A percentile compares a stretch with the other conserved stretches of the same genome.
These are phyloP conservation scores for Cryptosporidium sp. DNA, from an alignment of 169 alveolate species.

Conservation along the genomic window DNA sequence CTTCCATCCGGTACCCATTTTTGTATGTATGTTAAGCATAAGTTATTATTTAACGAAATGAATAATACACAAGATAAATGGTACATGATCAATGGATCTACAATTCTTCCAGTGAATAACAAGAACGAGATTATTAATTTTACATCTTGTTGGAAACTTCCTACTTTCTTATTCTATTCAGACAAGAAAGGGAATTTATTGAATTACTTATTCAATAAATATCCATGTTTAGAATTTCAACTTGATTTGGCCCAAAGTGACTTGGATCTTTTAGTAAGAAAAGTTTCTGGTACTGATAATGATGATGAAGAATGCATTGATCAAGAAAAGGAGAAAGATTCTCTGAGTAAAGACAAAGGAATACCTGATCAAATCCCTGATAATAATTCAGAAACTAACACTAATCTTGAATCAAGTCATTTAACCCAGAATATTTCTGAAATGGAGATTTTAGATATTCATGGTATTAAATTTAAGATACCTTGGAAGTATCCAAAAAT, in stretches of 20 bases:
- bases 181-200: background rate
- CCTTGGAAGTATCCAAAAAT: slow-evolving; percentile 60
- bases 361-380: background rate
- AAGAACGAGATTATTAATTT: slow-evolving; percentile 31
- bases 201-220: slow-evolving; percentile 1
- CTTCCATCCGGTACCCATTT: slow-evolving; percentile 72
- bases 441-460: background rate
- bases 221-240: slow-evolving; percentile 7
- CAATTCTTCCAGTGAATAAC: slow-evolving; percentile 34
- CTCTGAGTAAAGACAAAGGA: background rate
- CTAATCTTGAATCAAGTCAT: background rate
- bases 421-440: background rate
- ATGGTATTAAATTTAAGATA: slow-evolving; percentile 4
- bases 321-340: background rate
- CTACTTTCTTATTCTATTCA: slow-evolving; percentile 29
- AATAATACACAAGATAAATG: slow-evolving; percentile 21
- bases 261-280: background rate
- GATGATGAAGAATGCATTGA: background rate
- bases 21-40: slow-evolving; percentile 54
- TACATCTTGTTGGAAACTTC: slow-evolving; percentile 40
- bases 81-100: slow-evolving; percentile 50
- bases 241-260: background rate
- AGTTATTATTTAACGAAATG: slow-evolving; percentile 11
- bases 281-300: background rate
- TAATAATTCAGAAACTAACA: background rate